phyloP scores from a whole-genome alignment of 805 yeast species.

The Ogataea haglerorum region DNA sequence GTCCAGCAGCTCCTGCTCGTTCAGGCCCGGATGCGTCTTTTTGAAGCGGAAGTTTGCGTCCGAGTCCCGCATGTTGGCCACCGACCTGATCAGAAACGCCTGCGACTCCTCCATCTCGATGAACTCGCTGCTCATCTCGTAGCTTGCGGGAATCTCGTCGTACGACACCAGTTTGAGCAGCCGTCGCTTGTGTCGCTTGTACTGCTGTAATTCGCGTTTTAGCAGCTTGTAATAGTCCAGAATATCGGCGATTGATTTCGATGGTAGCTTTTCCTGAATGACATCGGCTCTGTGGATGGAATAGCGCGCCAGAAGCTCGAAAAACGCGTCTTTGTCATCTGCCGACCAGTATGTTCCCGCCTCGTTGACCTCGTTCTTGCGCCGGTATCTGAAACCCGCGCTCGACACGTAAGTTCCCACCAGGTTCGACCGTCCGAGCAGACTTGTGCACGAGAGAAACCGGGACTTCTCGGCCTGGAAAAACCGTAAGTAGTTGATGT shows the following conservation, averaged over 20 bases:
- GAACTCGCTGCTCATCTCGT: constrained; percentile 46
- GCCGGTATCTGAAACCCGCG: constrained; percentile 11
- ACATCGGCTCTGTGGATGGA: constrained; percentile 46
- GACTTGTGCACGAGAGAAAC: constrained; percentile 9
- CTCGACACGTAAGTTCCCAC: constrained; percentile 20
- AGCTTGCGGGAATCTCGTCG: constrained; percentile 48
- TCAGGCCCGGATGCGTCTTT: constrained; percentile 8
- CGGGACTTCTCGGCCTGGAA: constrained; percentile 13
- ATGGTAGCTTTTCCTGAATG: constrained; percentile 37
- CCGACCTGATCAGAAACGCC: constrained; percentile 14
- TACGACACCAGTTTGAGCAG: constrained; percentile 33
- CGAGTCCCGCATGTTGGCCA: constrained; percentile 11
- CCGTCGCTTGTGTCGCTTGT: constrained; percentile 23
- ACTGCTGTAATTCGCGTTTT: constrained; percentile 25
- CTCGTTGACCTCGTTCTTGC: constrained; percentile 11
- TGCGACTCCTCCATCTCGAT: constrained; percentile 41
- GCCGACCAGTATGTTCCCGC: constrained; percentile 43
- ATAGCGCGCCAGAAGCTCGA: constrained; percentile 44
- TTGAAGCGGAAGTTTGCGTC: constrained; percentile 15
- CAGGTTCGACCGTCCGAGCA: constrained; percentile 12
- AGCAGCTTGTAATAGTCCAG: constrained; percentile 42
- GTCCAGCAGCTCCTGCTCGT: constrained; percentile 15
- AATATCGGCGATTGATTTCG: constrained; percentile 44
- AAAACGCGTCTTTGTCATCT: constrained; percentile 50
- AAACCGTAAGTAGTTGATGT: constrained; percentile 19